phyloP scores from a whole-genome alignment of 129 eudicot genomes.

The Chrysanthemum seticuspe region DNA sequence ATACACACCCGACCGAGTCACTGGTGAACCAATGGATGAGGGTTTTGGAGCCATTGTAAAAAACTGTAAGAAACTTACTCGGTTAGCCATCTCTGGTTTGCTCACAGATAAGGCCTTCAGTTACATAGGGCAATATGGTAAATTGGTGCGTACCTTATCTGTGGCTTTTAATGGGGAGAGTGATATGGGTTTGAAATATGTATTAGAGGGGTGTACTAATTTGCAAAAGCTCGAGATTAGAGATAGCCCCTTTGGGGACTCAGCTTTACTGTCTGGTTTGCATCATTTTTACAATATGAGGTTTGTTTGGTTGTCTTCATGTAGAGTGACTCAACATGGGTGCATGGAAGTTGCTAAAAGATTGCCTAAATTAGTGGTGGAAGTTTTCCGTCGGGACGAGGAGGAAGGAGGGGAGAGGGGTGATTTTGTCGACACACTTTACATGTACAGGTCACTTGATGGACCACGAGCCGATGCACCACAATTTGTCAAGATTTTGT shows the following conservation, averaged over 20 bases:
- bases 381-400: conserved; percentile 45
- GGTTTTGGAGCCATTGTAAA: conserved; percentile 88
- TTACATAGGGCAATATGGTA: conserved; percentile 80
- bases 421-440: conserved; percentile 56
- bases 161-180: conserved; percentile 74
- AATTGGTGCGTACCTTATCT: conserved; percentile 62
- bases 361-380: conserved; percentile 60
- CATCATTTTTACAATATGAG: conserved; percentile 76
- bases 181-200: conserved; percentile 53
- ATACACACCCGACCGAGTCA: conserved; percentile 53
- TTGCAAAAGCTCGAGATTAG: conserved; percentile 78
- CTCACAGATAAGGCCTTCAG: conserved; percentile 64
- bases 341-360: conserved; percentile 50
- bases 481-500: conserved; percentile 54
- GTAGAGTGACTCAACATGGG: conserved; percentile 54
- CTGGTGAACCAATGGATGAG: conserved; percentile 76
- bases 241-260: conserved; percentile 82
- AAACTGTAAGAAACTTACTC: conserved; percentile 79
- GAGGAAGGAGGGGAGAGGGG: conserved; percentile 30
- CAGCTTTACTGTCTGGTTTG: conserved; percentile 59
- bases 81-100: conserved; percentile 71
- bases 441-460: conserved; percentile 73
- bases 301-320: conserved; percentile 70
- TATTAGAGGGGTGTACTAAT: conserved; percentile 70
- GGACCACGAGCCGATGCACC: conserved; percentile 71